A percentile compares a stretch with the other conserved stretches of the same genome.
Evolutionary conservation across 2,329 filamentous ascomycete species (phyloP).

Genomic region (Xylaria sp.): DNA sequence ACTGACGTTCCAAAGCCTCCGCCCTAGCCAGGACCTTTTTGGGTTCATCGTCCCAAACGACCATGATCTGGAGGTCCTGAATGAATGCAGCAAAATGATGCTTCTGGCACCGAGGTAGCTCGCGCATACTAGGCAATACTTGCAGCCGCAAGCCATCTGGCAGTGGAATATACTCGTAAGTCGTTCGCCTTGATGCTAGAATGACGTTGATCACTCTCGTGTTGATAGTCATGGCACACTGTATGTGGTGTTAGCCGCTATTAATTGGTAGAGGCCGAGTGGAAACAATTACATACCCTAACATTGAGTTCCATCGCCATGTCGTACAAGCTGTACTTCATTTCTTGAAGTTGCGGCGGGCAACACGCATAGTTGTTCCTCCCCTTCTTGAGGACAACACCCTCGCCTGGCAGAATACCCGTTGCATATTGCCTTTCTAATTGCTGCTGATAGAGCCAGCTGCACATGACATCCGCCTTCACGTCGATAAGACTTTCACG

Average conservation of each 20-base stretch:
- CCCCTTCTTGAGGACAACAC: constrained; percentile 54
- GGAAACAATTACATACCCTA: constrained; percentile 45
- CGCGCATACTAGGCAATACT: constrained; percentile 66
- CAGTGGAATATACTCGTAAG: constrained; percentile 67
- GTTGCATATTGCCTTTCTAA: constrained; percentile 59
- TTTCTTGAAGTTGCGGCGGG: constrained; percentile 52
- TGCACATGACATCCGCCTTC: constrained; percentile 71
- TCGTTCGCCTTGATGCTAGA: constrained; percentile 56
- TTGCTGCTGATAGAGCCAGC: constrained; percentile 71
- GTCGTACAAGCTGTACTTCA: constrained; percentile 51
- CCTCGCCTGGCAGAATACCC: constrained; percentile 52
- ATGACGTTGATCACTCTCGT: constrained; percentile 72
- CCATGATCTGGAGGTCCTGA: constrained; percentile 64
- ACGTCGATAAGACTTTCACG: constrained; percentile 61
- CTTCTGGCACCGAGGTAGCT: constrained; percentile 68
- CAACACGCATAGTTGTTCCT: constrained; percentile 54
- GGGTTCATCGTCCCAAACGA: constrained; percentile 73
- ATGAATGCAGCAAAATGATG: constrained; percentile 75
- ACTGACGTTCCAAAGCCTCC: constrained; percentile 60
- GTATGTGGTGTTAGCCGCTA: constrained; percentile 31
- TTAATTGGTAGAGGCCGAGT: not conserved
- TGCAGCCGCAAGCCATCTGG: constrained; percentile 68
- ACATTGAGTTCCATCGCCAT: constrained; percentile 55
- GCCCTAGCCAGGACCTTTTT: constrained; percentile 64
- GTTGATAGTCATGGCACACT: constrained; percentile 75